These are phyloP conservation scores for Rhizopogon sp. DNA, from an alignment of 768 basidiomycete genomes.

Conservation along the genomic window DNA sequence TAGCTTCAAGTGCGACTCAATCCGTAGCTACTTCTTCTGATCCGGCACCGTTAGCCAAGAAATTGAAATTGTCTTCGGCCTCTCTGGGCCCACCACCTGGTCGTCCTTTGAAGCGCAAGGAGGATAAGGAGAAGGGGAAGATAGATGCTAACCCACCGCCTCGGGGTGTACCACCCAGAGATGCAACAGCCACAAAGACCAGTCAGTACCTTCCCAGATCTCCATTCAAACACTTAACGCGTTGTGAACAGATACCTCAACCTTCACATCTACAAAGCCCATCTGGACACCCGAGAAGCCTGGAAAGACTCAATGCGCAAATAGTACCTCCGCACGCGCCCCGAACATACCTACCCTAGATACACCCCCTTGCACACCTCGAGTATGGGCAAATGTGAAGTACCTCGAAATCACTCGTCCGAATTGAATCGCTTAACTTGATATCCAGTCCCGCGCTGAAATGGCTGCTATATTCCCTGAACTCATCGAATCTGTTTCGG, in stretches of 20 bases:
- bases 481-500: conserved; percentile 13
- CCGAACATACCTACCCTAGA: neutral
- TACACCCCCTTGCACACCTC: conserved; percentile 8
- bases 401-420: neutral
- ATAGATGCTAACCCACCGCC: no score
- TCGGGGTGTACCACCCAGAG: neutral
- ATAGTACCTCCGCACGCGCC: neutral
- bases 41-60: neutral
- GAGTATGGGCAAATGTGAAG: conserved; percentile 26
- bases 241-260: neutral
- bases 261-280: neutral
- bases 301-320: neutral
- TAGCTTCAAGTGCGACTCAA: no score
- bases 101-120: no score
- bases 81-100: neutral
- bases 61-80: neutral
- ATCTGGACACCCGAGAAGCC: conserved; percentile 17
- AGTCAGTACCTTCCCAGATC: neutral
- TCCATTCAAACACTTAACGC: neutral
- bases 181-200: neutral
- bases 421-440: conserved; percentile 2
- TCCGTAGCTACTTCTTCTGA: neutral
- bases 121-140: neutral
- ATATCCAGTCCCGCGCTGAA: conserved; percentile 15
- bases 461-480: conserved; percentile 20